Base-by-base conservation (phyloP, 495 filamentous ascomycete genomes). In the Xeromyces bisporus region DNA sequence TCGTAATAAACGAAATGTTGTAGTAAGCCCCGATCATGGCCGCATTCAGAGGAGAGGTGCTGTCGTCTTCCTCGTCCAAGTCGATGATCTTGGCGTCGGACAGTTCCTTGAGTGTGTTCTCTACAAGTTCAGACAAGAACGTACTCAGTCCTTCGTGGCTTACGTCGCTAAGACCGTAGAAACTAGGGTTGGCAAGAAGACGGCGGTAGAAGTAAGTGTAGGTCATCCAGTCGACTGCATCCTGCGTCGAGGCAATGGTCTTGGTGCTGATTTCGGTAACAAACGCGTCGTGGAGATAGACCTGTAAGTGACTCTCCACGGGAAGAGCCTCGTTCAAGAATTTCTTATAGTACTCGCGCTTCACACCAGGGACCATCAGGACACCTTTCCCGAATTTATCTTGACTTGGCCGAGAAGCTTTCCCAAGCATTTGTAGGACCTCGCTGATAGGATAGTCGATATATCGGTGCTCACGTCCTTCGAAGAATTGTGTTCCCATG, bases 351-450 rank as follows among this genome's bases (percentile, higher is more conserved):
- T 94, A 99, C 35, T 93, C 85, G 17, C 87, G 74, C 60, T 91
- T 93, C 26, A 87, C 82, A 11, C 78, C 76, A 3, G 87, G 81
- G 3, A 93, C 75, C 86, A 99, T 93, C 18, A 99, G 59, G 10
- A 99, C 80, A 35, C 87, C 91, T 36, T 78, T 80, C 30, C 83
- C 78, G 14, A 73, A 59, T 35, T 86, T 86, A 46, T 93, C 87
- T 37, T 71, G 54, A 6, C 75, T 69, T 4, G 82, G 65, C 32
- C 84, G 77, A 17, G 79, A 73, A 15, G 89, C 83, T 50, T 84
- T 91, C 42, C 89, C 89, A 37, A 94, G 93, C 91, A 99, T 99
- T 44, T 99, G 91, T n/a, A 99, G 60, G n/a, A 99, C 67, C 48
- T 99, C 89, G 45, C 77, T 86, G 37, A 96, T 71, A 2, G 86